These are phyloP conservation scores for Ulota crispa DNA, from an alignment of 225 moss, liverwort and hornwort genomes.

Conservation along the genomic window DNA sequence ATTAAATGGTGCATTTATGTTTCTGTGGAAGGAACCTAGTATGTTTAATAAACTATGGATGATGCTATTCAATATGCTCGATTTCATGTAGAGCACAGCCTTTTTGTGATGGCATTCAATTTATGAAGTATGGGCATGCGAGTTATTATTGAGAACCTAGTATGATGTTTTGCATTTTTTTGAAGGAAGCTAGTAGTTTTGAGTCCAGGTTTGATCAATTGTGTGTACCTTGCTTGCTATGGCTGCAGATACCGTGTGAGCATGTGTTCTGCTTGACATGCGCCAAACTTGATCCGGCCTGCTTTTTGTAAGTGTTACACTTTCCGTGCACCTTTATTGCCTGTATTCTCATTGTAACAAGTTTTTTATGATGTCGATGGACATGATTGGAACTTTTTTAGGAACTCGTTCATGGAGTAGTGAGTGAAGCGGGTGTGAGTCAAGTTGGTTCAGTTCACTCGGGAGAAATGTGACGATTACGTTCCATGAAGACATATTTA, in stretches of 20 bases:
- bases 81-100: constrained; percentile 4
- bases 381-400: neutral
- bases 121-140: neutral
- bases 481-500: neutral
- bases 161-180: neutral
- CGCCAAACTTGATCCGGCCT: constrained; percentile 75
- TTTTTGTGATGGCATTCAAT: neutral
- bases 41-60: neutral
- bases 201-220: neutral
- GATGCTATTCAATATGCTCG: constrained; percentile 1
- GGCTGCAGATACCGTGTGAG: constrained; percentile 89
- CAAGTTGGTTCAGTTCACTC: neutral
- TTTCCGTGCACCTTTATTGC: constrained; percentile 3
- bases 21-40: neutral
- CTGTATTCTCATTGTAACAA: neutral
- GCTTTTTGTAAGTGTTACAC: constrained; percentile 67
- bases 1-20: neutral
- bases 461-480: neutral
- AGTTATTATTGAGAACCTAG: neutral
- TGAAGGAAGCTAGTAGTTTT: neutral
- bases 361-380: neutral
- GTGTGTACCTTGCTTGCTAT: neutral
- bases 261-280: constrained; percentile 97
- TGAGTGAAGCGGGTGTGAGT: constrained; percentile 5
- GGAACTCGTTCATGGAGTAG: neutral